phyloP scores from a whole-genome alignment of 108 stramenopile genomes.

The Skeletonema menzelii region DNA sequence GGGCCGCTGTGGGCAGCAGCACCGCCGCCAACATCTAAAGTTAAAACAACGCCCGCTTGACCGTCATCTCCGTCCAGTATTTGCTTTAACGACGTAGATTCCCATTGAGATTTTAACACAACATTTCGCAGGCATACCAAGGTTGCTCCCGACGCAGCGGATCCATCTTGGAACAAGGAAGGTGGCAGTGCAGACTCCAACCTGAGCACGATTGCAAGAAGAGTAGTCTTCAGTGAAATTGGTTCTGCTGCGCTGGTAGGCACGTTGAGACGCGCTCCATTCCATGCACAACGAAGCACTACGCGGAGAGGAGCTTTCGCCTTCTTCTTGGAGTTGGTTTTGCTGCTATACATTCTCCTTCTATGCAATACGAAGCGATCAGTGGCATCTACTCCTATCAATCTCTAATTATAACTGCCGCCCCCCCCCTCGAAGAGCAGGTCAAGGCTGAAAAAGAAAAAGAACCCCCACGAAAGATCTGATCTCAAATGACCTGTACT shows the following conservation, averaged over 20 bases:
- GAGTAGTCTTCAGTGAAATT: slow-evolving; percentile 13
- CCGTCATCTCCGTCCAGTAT: slow-evolving; percentile 46
- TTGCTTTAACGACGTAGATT: slow-evolving; percentile 26
- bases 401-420: no score
- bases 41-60: slow-evolving; percentile 39
- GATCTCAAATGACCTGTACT: no score
- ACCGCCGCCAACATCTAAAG: slow-evolving; percentile 20
- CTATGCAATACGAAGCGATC: no score
- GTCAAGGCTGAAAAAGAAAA: no score
- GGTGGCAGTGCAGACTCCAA: slow-evolving; percentile 22
- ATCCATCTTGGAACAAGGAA: slow-evolving; percentile 10
- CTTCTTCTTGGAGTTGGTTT: slow-evolving; percentile 25
- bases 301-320: slow-evolving; percentile 25
- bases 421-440: no score
- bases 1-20: background rate
- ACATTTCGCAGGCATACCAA: slow-evolving; percentile 31
- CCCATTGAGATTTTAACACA: slow-evolving; percentile 26
- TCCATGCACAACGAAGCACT: slow-evolving; percentile 28
- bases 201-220: slow-evolving; percentile 15
- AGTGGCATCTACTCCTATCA: no score
- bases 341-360: slow-evolving; percentile 10
- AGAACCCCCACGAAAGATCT: no score
- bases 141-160: slow-evolving; percentile 11
- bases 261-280: slow-evolving; percentile 39
- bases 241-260: slow-evolving; percentile 15